Conservation (phyloP, 1,139 yeast genomes). For the Chernovozyma aurita region DNA sequence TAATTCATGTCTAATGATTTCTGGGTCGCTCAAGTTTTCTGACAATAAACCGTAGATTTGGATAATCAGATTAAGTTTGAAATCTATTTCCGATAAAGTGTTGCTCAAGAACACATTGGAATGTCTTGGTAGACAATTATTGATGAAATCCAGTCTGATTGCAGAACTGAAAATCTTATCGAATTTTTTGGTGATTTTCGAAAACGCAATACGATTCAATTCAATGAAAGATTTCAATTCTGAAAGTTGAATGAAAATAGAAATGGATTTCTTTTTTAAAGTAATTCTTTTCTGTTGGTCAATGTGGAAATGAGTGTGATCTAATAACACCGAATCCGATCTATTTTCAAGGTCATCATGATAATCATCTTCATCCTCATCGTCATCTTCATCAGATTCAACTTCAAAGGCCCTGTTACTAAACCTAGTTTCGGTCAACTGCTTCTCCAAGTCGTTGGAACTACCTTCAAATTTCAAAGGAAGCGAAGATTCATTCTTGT, state of each 20-base stretch:
- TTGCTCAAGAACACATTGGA: constrained; percentile 42
- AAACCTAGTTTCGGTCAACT: background rate
- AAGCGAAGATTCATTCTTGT: background rate
- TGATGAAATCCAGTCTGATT: constrained; percentile 50
- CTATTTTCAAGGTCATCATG: constrained; percentile 21
- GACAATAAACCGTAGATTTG: constrained; percentile 42
- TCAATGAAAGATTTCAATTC: constrained; percentile 81
- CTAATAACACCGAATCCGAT: constrained; percentile 33
- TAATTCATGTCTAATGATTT: constrained; percentile 60
- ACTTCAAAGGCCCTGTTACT: constrained; percentile 6
- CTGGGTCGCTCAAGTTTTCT: constrained; percentile 37
- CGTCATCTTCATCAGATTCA: constrained; percentile 18
- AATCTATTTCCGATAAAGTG: constrained; percentile 41
- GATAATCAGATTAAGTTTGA: constrained; percentile 44
- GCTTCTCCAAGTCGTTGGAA: constrained; percentile 1
- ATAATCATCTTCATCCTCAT: constrained; percentile 39
- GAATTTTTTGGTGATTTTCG: constrained; percentile 84
- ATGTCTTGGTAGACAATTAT: constrained; percentile 37
- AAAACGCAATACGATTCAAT: constrained; percentile 81
- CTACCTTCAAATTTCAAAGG: background rate
- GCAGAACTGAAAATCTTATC: constrained; percentile 73
- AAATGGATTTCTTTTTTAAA: constrained; percentile 61
- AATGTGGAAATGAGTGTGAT: constrained; percentile 44
- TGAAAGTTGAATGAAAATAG: constrained; percentile 69
- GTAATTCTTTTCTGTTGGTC: constrained; percentile 57